Evolutionary conservation across 768 basidiomycete genomes (phyloP).

Genomic region (Brasilioporus rufonigricans): DNA sequence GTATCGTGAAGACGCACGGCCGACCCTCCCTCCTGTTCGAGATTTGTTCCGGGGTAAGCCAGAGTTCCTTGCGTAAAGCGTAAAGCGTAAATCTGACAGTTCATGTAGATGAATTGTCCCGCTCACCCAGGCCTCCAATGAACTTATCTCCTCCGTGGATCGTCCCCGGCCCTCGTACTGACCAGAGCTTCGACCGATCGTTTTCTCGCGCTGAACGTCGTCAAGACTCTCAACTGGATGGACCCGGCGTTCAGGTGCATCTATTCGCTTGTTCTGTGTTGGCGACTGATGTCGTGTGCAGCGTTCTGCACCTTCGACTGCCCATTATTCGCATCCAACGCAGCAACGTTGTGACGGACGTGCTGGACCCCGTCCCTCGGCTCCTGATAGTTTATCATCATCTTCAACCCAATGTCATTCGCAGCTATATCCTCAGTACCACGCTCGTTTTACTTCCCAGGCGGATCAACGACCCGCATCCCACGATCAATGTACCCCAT

Average conservation of each 20-base stretch:
- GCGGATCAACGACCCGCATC: constrained; percentile 24
- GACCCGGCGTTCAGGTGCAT: constrained; percentile 33
- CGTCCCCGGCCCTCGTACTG: constrained; percentile 41
- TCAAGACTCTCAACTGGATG: constrained; percentile 23
- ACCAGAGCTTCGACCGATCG: constrained; percentile 24
- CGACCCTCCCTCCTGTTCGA: constrained; percentile 69
- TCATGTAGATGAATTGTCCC: constrained; percentile 46
- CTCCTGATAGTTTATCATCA: constrained; percentile 25
- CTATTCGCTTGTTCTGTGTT: background rate
- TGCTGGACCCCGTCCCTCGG: constrained; percentile 14
- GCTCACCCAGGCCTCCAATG: constrained; percentile 37
- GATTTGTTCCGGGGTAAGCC: constrained; percentile 61
- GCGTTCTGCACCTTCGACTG: constrained; percentile 21
- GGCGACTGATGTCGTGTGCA: constrained; percentile 10
- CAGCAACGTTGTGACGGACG: constrained; percentile 30
- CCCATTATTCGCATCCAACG: constrained; percentile 20
- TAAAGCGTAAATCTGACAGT: background rate
- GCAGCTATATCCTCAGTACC: constrained; percentile 20
- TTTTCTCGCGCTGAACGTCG: constrained; percentile 24
- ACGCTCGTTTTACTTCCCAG: constrained; percentile 29
- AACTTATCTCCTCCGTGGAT: constrained; percentile 42
- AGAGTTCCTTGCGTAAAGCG: background rate
- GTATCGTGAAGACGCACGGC: constrained; percentile 37
- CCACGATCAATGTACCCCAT: constrained; percentile 26
- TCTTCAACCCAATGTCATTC: constrained; percentile 21